Evolutionary conservation across 2,329 filamentous ascomycete genomes (phyloP).

Genomic region (Calonectria pseudoreteaudii): DNA sequence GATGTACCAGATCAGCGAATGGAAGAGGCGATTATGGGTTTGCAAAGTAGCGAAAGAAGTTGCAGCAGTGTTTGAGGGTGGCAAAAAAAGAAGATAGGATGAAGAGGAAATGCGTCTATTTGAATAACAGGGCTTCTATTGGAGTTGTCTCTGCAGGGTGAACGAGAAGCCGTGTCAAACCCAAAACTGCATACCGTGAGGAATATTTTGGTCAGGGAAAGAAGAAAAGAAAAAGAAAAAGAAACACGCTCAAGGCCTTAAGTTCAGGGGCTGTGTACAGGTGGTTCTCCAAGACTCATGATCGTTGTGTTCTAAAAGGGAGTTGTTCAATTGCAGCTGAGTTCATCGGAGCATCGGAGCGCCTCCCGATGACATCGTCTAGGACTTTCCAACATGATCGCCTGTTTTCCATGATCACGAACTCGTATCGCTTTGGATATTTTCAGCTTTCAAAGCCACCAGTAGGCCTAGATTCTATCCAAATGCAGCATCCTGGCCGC

Average conservation of each 20-base stretch:
- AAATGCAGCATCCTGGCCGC: neutral
- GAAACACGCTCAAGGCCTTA: neutral
- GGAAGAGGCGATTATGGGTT: neutral
- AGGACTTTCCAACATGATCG: neutral
- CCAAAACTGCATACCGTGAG: neutral
- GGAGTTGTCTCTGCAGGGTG: neutral
- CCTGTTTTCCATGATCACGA: neutral
- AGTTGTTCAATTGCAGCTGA: neutral
- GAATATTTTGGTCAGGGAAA: no score
- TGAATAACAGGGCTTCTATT: neutral
- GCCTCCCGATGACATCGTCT: no score
- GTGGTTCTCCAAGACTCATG: neutral
- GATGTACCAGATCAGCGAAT: neutral
- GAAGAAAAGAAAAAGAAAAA: neutral
- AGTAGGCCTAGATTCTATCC: neutral
- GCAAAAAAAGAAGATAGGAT: neutral
- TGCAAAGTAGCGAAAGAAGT: neutral
- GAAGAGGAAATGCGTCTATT: neutral
- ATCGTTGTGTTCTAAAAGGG: neutral
- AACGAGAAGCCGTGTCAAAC: neutral
- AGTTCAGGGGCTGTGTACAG: neutral
- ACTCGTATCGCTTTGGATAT: neutral
- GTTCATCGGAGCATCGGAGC: neutral
- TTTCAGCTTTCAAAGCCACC: neutral
- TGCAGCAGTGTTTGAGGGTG: neutral